These are phyloP conservation scores for Xylariaceae sp. DNA, from an alignment of 2,329 filamentous ascomycete species.

Conservation along the genomic window DNA sequence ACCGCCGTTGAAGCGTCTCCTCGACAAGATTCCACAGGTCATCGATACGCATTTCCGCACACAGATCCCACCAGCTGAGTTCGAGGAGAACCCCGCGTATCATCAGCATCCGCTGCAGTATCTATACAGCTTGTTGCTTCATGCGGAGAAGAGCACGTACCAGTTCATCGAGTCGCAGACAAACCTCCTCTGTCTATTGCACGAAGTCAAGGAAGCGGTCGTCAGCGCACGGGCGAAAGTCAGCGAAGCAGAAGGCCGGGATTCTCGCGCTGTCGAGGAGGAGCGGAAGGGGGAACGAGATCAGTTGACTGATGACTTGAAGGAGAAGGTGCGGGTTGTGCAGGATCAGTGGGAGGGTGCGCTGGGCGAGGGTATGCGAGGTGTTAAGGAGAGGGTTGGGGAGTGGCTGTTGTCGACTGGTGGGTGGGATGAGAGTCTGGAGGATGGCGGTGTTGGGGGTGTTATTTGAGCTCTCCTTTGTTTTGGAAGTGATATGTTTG, in stretches of 20 bases:
- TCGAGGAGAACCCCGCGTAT: conserved; percentile 83
- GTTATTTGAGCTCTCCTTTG: conserved; percentile 26
- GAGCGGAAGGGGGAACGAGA: conserved; percentile 66
- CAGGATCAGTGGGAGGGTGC: conserved; percentile 89
- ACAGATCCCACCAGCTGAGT: conserved; percentile 75
- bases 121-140: conserved; percentile 77
- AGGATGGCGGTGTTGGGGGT: conserved; percentile 53
- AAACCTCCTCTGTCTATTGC: conserved; percentile 83
- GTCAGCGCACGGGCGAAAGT: conserved; percentile 61
- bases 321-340: conserved; percentile 88
- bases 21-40: conserved; percentile 70
- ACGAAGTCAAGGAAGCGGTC: conserved; percentile 82
- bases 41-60: conserved; percentile 57
- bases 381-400: conserved; percentile 71
- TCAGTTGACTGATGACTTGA: conserved; percentile 76
- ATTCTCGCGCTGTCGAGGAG: conserved; percentile 46
- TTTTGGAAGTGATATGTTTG: conserved; percentile 14
- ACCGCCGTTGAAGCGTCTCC: conserved; percentile 71
- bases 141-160: conserved; percentile 89
- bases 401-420: conserved; percentile 71
- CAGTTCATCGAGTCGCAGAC: conserved; percentile 96
- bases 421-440: conserved; percentile 82
- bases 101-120: conserved; percentile 82
- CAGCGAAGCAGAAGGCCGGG: conserved; percentile 61
- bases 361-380: conserved; percentile 72